A percentile compares a stretch with the other conserved stretches of the same genome.
Conservation (phyloP, 176 grass and related monocot genomes). For the Chrysopogon serrulatus region DNA sequence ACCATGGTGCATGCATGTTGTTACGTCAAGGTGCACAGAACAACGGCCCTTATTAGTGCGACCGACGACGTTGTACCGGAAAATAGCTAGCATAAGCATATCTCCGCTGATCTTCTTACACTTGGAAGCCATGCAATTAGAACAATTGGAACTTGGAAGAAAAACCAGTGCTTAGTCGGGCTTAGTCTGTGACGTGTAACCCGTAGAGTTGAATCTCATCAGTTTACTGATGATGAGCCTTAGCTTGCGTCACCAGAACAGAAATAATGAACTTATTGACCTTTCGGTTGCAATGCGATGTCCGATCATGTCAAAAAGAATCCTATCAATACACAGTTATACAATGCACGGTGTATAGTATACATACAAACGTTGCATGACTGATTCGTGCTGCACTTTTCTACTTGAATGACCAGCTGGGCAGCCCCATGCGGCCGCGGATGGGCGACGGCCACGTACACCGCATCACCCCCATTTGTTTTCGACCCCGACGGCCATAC, state of each 20-base stretch:
- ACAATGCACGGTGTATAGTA: neutral
- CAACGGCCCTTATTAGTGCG: no score
- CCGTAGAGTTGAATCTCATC: neutral
- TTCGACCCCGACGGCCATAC: no score
- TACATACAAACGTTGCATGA: neutral
- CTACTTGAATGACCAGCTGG: neutral
- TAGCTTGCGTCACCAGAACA: neutral
- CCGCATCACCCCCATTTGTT: neutral
- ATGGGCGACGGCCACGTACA: neutral
- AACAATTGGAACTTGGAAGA: no score
- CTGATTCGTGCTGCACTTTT: neutral
- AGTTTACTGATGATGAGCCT: neutral
- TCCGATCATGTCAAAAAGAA: neutral
- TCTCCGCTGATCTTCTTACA: neutral
- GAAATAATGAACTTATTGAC: neutral
- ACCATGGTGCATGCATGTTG: neutral
- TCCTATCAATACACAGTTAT: neutral
- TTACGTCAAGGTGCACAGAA: no score
- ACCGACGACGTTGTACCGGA: no score
- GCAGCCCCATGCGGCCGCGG: neutral
- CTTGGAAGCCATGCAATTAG: neutral
- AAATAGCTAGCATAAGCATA: no score
- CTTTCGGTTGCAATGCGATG: neutral
- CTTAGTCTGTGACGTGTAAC: neutral
- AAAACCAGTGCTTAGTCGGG: no score